Evolutionary conservation across 2,329 filamentous ascomycete genomes (phyloP).

Genomic region (Aspergillus puulaauensis): DNA sequence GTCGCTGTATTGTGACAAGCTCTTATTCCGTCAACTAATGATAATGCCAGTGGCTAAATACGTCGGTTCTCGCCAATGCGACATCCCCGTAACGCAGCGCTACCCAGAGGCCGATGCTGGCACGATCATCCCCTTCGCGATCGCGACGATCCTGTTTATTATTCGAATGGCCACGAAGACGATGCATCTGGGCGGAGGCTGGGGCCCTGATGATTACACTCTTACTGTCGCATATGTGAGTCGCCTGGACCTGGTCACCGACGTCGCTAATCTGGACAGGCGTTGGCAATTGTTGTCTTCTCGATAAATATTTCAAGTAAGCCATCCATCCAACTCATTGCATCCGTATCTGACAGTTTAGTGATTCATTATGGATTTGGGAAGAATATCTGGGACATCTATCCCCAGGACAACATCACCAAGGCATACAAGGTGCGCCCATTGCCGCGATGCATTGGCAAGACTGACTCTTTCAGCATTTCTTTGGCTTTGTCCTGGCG

Average conservation of each 20-base stretch:
- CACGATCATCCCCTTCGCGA: slow-evolving; percentile 5
- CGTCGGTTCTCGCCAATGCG: background rate
- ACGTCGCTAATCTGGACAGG: background rate
- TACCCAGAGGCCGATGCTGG: background rate
- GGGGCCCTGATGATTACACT: slow-evolving; percentile 18
- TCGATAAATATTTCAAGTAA: background rate
- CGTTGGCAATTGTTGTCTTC: background rate
- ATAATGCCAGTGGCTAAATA: background rate
- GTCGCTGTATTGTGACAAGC: background rate
- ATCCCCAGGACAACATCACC: slow-evolving; percentile 21
- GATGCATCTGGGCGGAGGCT: slow-evolving; percentile 14
- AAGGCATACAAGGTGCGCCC: slow-evolving; percentile 16
- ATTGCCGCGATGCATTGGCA: background rate
- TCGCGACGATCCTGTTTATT: slow-evolving; percentile 16
- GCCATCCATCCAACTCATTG: background rate
- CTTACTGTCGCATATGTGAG: slow-evolving; percentile 18
- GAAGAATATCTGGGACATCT: slow-evolving; percentile 23
- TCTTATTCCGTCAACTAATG: background rate
- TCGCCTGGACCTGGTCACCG: background rate
- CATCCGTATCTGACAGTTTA: background rate
- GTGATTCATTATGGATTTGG: slow-evolving; percentile 25
- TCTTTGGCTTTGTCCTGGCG: slow-evolving; percentile 18
- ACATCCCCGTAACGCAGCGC: background rate
- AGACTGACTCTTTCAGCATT: slow-evolving; percentile 4
- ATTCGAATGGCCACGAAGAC: slow-evolving; percentile 13